Evolutionary conservation across 202 grass and related monocot species (phyloP), one percentile per base, ranked within the genome.

Genomic region (Carex arenaria): DNA sequence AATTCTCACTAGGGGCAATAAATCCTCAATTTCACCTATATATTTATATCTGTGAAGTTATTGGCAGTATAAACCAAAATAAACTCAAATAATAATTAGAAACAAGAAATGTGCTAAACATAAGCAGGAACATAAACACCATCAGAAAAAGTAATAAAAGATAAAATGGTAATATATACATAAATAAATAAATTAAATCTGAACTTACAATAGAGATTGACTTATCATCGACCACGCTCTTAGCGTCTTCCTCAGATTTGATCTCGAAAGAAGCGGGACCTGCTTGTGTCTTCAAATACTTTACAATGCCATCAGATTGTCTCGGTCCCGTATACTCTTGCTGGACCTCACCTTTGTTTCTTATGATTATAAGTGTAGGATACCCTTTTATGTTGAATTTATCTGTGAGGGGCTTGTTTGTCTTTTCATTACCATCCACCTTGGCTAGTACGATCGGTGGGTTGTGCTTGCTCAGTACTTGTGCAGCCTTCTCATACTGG

Each of bases 401-500:
- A n/a, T 89, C 85, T 84, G 86, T 82, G 64, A 98, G 79, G n/a
- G 93, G 91, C 66, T 89, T 95, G 81, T 98, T 98, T 42, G 4
- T 77, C 65, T 93, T 88, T 0, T 95, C 89, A 0, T 83, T 88
- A 0, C 87, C 88, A 18, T 98, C 96, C 64, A 98, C 83, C 84
- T 95, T 95, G 0, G 93, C 88, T 4, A 98, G 86, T 43, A 67
- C 74, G 59, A 92, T 73, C 1, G 83, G 85, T 1, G 69, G 89
- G 61, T 90, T 60, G 3, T 86, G 70, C 47, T 95, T 88, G 38
- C 87, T 89, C 51, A 98, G 74, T 34, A 90, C 1, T 0, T 84
- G 76, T 0, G 96, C 93, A 56, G 91, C 93, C 79, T 93, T 98
- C 83, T 92, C 91, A 42, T 95, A 98, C 96, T 95, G 85, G 81